Evolutionary conservation across 2,329 filamentous ascomycete species (phyloP).

Genomic region (Alternaria triticina): DNA sequence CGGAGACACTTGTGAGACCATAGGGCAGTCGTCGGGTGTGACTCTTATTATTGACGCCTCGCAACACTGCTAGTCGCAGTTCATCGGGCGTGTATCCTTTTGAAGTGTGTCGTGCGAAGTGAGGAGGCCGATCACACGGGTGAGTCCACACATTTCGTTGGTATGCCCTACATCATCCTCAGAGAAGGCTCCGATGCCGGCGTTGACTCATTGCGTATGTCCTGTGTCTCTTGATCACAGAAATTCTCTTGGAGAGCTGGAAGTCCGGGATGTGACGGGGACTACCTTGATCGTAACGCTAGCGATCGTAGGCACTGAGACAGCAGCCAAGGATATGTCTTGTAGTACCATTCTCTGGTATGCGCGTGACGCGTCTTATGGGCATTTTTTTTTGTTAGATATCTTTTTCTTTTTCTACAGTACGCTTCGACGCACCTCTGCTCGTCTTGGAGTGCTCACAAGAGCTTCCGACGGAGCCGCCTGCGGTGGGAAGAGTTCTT

Average conservation of each 20-base stretch:
- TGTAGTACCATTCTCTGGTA: not conserved
- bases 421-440: not conserved
- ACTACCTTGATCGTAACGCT: not conserved
- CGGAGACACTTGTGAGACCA: slow-evolving; percentile 5
- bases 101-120: slow-evolving; percentile 18
- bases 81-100: slow-evolving; percentile 14
- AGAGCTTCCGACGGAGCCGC: not conserved
- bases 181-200: not conserved
- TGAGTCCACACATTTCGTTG: not conserved
- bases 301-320: not conserved
- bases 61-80: not conserved
- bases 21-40: not conserved
- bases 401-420: not conserved
- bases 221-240: not conserved
- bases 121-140: slow-evolving; percentile 4
- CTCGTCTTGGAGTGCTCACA: not conserved
- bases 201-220: not conserved
- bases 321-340: not conserved
- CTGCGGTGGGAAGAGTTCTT: not conserved
- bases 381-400: not conserved
- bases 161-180: not conserved
- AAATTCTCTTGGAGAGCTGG: not conserved
- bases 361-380: not conserved
- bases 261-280: not conserved
- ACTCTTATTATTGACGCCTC: not conserved